A percentile compares a stretch with the other conserved stretches of the same genome.
Conservation (phyloP, 257 asterid genomes). For the Sherardia arvensis region DNA sequence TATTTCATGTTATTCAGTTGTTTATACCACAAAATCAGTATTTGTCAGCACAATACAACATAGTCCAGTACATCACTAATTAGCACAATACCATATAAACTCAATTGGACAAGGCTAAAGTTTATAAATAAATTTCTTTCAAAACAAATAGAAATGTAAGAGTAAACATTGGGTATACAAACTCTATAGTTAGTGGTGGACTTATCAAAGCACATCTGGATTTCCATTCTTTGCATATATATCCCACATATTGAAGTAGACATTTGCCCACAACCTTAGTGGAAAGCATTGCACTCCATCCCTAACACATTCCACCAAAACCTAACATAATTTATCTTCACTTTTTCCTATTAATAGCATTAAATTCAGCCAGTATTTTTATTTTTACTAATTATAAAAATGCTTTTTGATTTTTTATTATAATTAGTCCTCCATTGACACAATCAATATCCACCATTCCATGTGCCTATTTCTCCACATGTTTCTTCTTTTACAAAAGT, state of each 20-base stretch:
- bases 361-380: no score
- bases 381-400: no score
- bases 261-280: slow-evolving; percentile 7
- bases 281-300: not conserved
- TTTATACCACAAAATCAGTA: no score
- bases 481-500: not conserved
- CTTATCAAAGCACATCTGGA: not conserved
- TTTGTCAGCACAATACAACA: no score
- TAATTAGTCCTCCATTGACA: no score
- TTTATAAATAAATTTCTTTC: no score
- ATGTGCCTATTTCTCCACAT: not conserved
- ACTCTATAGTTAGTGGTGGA: slow-evolving; percentile 2
- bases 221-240: not conserved
- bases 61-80: no score
- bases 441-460: slow-evolving; percentile 5
- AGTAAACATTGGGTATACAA: not conserved
- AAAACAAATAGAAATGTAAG: not conserved
- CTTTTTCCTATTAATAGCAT: not conserved
- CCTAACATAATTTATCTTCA: not conserved
- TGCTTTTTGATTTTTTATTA: no score
- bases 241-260: not conserved
- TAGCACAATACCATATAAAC: no score
- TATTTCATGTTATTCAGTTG: no score
- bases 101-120: no score
- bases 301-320: slow-evolving; percentile 5